A percentile compares a stretch with the other conserved stretches of the same genome.
Evolutionary conservation across 371 early-diverging fungal genomes (phyloP).

Genomic region (Mortierella sp.): DNA sequence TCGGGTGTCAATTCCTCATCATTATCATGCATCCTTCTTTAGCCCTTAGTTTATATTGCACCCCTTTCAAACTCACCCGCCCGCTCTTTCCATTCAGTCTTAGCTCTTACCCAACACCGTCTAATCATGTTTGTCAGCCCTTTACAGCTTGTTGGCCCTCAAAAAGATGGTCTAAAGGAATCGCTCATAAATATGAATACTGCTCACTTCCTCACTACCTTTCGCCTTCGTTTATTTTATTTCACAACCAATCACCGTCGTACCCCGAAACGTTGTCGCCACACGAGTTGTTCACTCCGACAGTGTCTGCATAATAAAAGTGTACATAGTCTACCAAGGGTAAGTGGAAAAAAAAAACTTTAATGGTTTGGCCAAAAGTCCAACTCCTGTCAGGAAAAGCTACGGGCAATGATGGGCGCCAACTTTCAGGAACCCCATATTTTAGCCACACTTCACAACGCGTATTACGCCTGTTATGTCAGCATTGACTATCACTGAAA

Average conservation of each 20-base stretch:
- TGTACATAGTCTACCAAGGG: not conserved
- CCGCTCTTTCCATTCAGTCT: not conserved
- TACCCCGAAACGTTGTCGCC: not conserved
- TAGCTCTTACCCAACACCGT: not conserved
- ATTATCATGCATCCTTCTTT: not conserved
- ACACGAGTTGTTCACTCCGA: not conserved
- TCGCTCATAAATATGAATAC: not conserved
- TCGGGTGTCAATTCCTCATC: not conserved
- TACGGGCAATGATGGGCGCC: not conserved
- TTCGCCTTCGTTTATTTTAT: not conserved
- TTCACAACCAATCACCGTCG: not conserved
- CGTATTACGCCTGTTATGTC: too few species aligned
- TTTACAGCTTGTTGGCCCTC: not conserved
- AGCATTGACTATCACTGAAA: too few species aligned
- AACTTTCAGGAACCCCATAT: not conserved
- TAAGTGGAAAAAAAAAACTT: not conserved
- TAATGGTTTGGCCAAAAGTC: slow-evolving; percentile 11
- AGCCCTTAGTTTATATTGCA: not conserved
- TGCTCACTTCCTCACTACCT: not conserved
- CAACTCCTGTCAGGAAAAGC: not conserved
- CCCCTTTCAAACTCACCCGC: not conserved
- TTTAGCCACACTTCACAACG: not conserved
- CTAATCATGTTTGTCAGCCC: slow-evolving; percentile 6
- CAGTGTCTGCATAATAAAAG: not conserved
- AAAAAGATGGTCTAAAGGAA: not conserved